Base-by-base conservation (phyloP, 805 yeast genomes). In the Suhomyces kilbournensis region DNA sequence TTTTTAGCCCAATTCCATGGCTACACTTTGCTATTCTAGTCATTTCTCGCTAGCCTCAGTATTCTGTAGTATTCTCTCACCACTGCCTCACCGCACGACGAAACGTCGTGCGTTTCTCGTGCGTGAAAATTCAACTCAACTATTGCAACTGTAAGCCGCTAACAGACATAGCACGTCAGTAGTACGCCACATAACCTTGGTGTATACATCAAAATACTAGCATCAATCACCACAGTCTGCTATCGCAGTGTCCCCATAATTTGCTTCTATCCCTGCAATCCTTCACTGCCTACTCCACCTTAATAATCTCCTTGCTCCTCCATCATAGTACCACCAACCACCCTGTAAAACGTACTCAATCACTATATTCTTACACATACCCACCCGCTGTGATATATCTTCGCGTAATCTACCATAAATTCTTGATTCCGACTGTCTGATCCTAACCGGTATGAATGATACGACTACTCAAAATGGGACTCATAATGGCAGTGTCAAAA, bases 401-500 rank as follows among this genome's bases (percentile, higher is more conserved):
- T 28, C 7, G n/a, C n/a, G 7, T 28, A 28, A 26, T 12, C 14
- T 28, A n/a, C 32, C 32, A 12, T 28, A 28, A 38, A 17, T 6
- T 17, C 23, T 38, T 7, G 22, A 38, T 17, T 17, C 42, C 17
- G 12, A 38, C 42, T 35, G 19, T 20, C 10, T 2, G 5, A 42
- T 42, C 15, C 40, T 30, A 25, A 10, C 12, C 35, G 35, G 35
- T 15, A 45, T 45, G 48, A 45, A 23, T 19, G 48, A 45, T 19
- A 45, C 48, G 26, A 32, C 26, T 14, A 45, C 45, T 22, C 30
- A 10, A 45, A 19, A 45, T 30, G 48, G 40, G 8, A 45, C 40
- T 19, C 39, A 45, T n/a, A 45, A 23, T 19, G 40, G 40, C 25
- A 26, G 48, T 32, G 32, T 35, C 39, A 42, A 42, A 7, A 38